Percentiles rank a stretch among this genome's conserved stretches.
These are phyloP conservation scores for Xylaria scruposa DNA, from an alignment of 495 filamentous ascomycete species.

Conservation along the genomic window DNA sequence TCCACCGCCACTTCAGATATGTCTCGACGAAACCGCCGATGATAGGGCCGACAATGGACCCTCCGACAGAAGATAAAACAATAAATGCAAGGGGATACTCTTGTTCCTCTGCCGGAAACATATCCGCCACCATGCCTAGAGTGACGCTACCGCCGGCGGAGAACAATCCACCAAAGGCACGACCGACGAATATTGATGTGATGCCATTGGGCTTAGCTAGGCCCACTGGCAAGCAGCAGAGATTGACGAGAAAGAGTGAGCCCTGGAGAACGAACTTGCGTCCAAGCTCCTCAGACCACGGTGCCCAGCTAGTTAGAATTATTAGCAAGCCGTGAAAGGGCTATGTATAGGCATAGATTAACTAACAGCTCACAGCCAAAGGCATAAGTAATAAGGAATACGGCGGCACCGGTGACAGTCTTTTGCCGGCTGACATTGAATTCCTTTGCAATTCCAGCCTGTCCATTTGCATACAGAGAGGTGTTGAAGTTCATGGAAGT, in stretches of 20 bases:
- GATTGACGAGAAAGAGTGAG: conserved; percentile 74
- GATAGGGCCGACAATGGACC: conserved; percentile 66
- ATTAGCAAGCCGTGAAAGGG: conserved; percentile 21
- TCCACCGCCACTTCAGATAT: conserved; percentile 72
- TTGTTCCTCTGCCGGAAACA: conserved; percentile 73
- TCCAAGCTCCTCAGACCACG: conserved; percentile 81
- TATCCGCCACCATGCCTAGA: conserved; percentile 81
- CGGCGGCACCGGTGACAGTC: conserved; percentile 70
- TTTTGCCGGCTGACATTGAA: conserved; percentile 69
- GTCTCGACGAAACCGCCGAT: conserved; percentile 65
- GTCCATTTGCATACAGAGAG: conserved; percentile 70
- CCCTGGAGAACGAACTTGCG: conserved; percentile 74
- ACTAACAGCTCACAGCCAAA: conserved; percentile 75
- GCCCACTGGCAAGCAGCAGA: conserved; percentile 76
- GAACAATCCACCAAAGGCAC: conserved; percentile 72
- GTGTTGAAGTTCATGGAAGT: conserved; percentile 88
- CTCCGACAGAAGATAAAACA: conserved; percentile 67
- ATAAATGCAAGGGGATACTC: conserved; percentile 72
- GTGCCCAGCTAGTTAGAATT: conserved; percentile 63
- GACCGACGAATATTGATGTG: conserved; percentile 67
- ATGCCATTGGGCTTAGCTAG: conserved; percentile 65
- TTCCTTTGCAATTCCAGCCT: conserved; percentile 63
- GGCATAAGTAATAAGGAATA: conserved; percentile 76
- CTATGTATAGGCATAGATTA: background rate
- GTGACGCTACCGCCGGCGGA: conserved; percentile 83